Base-by-base conservation (phyloP, 2,329 filamentous ascomycete genomes). In the Colletotrichum agaves region DNA sequence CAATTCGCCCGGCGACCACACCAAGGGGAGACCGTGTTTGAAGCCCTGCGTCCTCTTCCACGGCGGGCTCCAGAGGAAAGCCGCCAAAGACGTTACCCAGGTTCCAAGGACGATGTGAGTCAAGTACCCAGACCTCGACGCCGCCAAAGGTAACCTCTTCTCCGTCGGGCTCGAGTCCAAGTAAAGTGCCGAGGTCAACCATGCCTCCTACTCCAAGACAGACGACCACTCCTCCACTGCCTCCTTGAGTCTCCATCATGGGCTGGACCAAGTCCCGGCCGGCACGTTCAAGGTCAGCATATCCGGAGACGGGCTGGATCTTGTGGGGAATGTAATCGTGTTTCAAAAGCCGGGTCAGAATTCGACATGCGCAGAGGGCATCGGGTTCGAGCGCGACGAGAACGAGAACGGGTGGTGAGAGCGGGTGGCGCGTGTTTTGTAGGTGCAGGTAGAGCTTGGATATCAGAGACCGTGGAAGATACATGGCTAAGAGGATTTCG, bases 321-420 rank as follows among this genome's bases (percentile, higher is more conserved):
- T 98, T 98, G 83, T 98, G 95, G 13, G 92, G 93, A 73, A 99
- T 97, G 77, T 97, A 98, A 83, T 99, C 96, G 84, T 95, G 92
- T 81, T 97, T 98, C 69, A 99, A 85, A n/a, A 99, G 86, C 57
- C 91, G 88, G 3, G 95, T 97, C 53, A 99, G 88, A 69, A 99
- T 98, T 69, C 94, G 93, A 78, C 94, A 97, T 70, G 94, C 96
- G 80, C 95, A 98, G 70, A 99, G 89, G 71, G 96, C 93, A 82
- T 99, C 96, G 62, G 96, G 94, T 76, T 98, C 95, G 77, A 98
- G 92, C 39, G 95, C 93, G 71, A 94, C 94, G 63, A 99, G 91
- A 71, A 99, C 89, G 27, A 98, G 87, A 61, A 98, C 93, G 0
- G 94, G 94, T 43, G 95, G 92, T 17, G 94, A 96, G 58, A 95